A percentile compares a stretch with the other conserved stretches of the same genome.
phyloP scores from a whole-genome alignment of 2,329 filamentous ascomycete genomes.

The Penicillium sp. region DNA sequence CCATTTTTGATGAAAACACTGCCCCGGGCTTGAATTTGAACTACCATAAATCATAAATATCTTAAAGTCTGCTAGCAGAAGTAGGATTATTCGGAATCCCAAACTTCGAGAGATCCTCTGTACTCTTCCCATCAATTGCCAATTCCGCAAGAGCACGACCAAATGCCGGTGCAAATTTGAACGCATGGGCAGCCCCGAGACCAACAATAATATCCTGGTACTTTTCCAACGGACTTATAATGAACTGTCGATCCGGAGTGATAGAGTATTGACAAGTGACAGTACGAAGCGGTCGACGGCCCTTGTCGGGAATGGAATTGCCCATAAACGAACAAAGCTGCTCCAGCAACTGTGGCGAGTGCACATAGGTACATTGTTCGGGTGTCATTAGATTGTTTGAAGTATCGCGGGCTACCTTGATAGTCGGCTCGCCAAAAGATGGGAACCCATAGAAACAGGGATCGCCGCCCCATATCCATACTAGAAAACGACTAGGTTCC shows the following conservation, averaged over 20 bases:
- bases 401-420: no score
- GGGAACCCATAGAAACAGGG: conserved; percentile 30
- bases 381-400: conserved; percentile 26
- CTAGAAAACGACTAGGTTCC: conserved; percentile 21
- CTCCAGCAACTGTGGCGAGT: conserved; percentile 24
- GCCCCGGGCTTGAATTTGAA: background rate
- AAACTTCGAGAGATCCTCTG: conserved; percentile 29
- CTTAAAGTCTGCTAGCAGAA: conserved; percentile 13
- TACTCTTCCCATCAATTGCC: conserved; percentile 26
- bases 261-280: conserved; percentile 33
- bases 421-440: conserved; percentile 28
- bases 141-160: conserved; percentile 28
- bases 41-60: background rate
- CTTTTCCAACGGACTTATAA: conserved; percentile 28
- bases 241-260: conserved; percentile 30
- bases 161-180: conserved; percentile 30
- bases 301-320: conserved; percentile 24
- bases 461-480: conserved; percentile 29
- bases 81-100: conserved; percentile 17
- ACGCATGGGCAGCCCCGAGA: conserved; percentile 27
- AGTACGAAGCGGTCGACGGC: conserved; percentile 26
- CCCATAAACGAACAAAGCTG: conserved; percentile 24
- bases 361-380: conserved; percentile 31
- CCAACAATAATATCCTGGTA: conserved; percentile 22
- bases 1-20: background rate